These are phyloP conservation scores for Jaapia argillacea DNA, from an alignment of 768 basidiomycete species.

Conservation along the genomic window DNA sequence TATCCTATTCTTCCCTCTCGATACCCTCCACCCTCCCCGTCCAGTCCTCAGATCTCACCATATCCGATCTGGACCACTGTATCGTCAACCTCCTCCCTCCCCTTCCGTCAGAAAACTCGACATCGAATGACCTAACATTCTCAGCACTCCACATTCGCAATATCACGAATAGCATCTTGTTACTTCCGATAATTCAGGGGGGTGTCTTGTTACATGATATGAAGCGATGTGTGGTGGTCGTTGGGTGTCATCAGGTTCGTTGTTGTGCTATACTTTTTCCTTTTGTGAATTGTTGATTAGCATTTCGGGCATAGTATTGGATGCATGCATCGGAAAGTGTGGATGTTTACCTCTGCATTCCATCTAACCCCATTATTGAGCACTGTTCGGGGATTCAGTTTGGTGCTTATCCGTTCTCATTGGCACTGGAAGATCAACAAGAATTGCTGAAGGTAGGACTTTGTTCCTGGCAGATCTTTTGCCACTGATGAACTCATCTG, in stretches of 20 bases:
- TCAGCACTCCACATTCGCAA: slow-evolving; percentile 60
- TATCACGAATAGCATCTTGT: slow-evolving; percentile 47
- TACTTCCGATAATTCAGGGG: slow-evolving; percentile 56
- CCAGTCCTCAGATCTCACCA: slow-evolving; percentile 42
- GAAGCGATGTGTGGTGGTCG: slow-evolving; percentile 48
- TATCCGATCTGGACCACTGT: slow-evolving; percentile 59
- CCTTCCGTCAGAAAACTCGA: too few relatives aligned
- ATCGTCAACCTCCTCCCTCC: slow-evolving; percentile 53
- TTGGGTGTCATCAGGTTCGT: slow-evolving; percentile 75
- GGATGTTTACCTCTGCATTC: slow-evolving; percentile 55
- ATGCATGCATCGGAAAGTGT: slow-evolving; percentile 68
- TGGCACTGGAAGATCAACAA: too few relatives aligned
- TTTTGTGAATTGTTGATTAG: neutral
- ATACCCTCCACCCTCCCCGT: too few relatives aligned
- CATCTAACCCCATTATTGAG: slow-evolving; percentile 77
- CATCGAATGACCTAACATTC: slow-evolving; percentile 18
- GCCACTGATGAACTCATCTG: slow-evolving; percentile 3
- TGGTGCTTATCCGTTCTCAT: slow-evolving; percentile 40
- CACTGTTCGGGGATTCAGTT: slow-evolving; percentile 57
- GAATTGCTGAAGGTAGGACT: too few relatives aligned
- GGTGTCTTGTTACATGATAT: slow-evolving; percentile 68
- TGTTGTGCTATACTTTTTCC: neutral
- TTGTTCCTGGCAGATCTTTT: too few relatives aligned
- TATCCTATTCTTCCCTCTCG: slow-evolving; percentile 34
- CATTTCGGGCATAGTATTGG: slow-evolving; percentile 49